Base-by-base conservation (phyloP, 805 yeast species). In the Barnettozyma sucrosica region DNA sequence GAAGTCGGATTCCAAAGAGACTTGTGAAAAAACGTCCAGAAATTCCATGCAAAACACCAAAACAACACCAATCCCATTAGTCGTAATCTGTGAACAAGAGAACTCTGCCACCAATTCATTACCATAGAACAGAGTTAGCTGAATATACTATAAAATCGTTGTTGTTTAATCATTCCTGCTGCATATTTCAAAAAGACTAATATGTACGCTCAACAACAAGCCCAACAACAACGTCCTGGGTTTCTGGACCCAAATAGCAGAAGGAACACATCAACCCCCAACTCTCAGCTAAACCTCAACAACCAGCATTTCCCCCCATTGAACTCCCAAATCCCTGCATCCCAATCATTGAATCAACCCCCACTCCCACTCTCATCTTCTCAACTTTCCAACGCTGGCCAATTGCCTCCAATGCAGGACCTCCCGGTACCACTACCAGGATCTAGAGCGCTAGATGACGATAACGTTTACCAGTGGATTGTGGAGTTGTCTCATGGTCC, bases 401-500 rank as follows among this genome's bases (percentile, higher is more conserved):
- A 16, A 14, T 14, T 34, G 8, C 42, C 30, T 16, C 43, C 47
- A 36, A 48, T 41, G 32, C 37, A 39, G 24, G 54, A 44, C 26
- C 49, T 49, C 43, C 42, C 54, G 25, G 20, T 41, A 18, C 43
- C 52, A 16, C 33, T 18, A 30, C 52, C 55, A 14, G 59, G 55
- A 1, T 51, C 64, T 19, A 72, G 76, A 48, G 80, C 83, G 0
- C 58, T 80, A 21, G 84, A 80, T 44, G 95, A 89, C 62, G 87
- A 86, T 47, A 85, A 87, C 58, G 92, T 92, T 7, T 88, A 82
- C 64, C 83, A 82, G 51, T 89, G 97, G 96, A 86, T 93, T 40
- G 76, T 84, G 23, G 97, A 93, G 64, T 72, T 92, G 45, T 89
- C 89, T 34, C 83, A 89, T 50, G 97, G 97, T 1, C 86, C 90